phyloP scores from a whole-genome alignment of 2,329 filamentous ascomycete species.

The Colletotrichum siamense region DNA sequence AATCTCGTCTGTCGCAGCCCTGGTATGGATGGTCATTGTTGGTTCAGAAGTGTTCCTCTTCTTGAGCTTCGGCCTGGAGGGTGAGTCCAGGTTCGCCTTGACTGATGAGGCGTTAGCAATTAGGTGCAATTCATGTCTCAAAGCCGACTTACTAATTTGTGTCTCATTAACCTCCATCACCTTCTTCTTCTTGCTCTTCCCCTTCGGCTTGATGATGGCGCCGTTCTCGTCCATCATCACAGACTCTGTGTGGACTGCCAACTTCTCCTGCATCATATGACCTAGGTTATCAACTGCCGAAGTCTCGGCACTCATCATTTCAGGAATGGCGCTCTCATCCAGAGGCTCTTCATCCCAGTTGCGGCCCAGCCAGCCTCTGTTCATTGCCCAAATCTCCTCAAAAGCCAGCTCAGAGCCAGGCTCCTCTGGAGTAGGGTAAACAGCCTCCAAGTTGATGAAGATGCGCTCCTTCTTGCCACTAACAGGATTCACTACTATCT shows the following conservation, averaged over 20 bases:
- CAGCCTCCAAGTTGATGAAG: constrained; percentile 82
- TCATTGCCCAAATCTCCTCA: constrained; percentile 85
- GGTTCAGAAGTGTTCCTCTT: constrained; percentile 79
- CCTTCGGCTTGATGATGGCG: constrained; percentile 50
- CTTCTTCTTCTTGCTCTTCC: constrained; percentile 73
- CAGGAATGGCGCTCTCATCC: constrained; percentile 9
- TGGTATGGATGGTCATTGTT: constrained; percentile 98
- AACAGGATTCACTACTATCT: constrained; percentile 81
- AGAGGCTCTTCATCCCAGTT: constrained; percentile 50
- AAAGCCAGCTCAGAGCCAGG: constrained; percentile 82
- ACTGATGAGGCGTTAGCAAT: constrained; percentile 59
- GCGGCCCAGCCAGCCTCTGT: constrained; percentile 71
- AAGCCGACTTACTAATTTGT: constrained; percentile 77
- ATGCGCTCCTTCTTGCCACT: constrained; percentile 86
- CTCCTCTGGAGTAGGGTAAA: constrained; percentile 81
- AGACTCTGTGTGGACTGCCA: constrained; percentile 49
- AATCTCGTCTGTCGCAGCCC: constrained; percentile 94
- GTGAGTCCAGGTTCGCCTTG: constrained; percentile 91
- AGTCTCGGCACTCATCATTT: constrained; percentile 9
- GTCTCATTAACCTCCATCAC: constrained; percentile 88
- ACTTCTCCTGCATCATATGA: constrained; percentile 37
- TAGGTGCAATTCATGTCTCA: neutral
- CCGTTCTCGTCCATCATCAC: constrained; percentile 66
- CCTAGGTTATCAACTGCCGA: constrained; percentile 23
- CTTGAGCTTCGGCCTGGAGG: constrained; percentile 81